phyloP scores from a whole-genome alignment of 2,329 filamentous ascomycete genomes.

The Bretziella fagacearum region DNA sequence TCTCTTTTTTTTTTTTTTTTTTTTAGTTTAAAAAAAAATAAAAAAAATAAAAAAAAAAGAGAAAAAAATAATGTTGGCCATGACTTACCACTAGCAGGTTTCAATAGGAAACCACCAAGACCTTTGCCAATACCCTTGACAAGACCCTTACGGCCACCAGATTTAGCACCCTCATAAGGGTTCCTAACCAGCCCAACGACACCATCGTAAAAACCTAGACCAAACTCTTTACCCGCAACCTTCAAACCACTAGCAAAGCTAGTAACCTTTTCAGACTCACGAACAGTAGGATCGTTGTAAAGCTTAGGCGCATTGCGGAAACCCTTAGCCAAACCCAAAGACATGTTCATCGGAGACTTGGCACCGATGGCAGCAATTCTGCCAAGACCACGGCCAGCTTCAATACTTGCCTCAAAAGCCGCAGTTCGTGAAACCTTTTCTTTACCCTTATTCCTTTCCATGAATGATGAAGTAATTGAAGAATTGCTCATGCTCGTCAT shows the following conservation, averaged over 20 bases:
- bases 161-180: conserved; percentile 43
- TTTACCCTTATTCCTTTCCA: background rate
- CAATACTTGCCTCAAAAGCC: conserved; percentile 18
- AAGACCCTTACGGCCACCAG: conserved; percentile 39
- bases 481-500: background rate
- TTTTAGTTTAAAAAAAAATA: too few relatives aligned
- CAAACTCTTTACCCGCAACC: conserved; percentile 64
- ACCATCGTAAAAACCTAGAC: conserved; percentile 63
- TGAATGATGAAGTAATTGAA: background rate
- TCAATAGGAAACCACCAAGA: conserved; percentile 62
- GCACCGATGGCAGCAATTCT: conserved; percentile 60
- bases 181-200: conserved; percentile 68
- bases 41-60: too few relatives aligned
- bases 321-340: conserved; percentile 63
- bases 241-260: conserved; percentile 58
- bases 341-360: conserved; percentile 71
- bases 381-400: conserved; percentile 45
- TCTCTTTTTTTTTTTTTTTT: too few relatives aligned
- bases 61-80: background rate
- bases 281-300: conserved; percentile 69
- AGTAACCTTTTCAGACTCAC: conserved; percentile 63
- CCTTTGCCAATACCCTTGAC: conserved; percentile 71
- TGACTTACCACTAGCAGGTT: conserved; percentile 52
- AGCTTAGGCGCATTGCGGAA: conserved; percentile 77
- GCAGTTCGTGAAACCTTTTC: background rate